Evolutionary conservation across 2,329 filamentous ascomycete species (phyloP).

Genomic region (Fusarium sterilihyphosum): DNA sequence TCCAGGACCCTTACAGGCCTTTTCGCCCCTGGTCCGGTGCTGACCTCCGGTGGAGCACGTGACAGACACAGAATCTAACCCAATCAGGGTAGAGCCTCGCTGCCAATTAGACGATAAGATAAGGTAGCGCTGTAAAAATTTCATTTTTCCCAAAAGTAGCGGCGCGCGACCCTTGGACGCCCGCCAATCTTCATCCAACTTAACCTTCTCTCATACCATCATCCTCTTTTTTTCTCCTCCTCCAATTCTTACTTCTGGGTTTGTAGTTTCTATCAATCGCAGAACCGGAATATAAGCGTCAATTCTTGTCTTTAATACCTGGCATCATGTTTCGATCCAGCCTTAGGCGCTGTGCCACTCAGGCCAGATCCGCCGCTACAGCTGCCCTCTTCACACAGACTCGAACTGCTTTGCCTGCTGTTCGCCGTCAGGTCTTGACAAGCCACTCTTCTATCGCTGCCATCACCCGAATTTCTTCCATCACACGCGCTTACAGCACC

Average conservation of each 20-base stretch:
- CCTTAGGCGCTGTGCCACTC: slow-evolving; percentile 52
- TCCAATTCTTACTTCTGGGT: slow-evolving; percentile 10
- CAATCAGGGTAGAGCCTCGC: not conserved
- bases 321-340: slow-evolving; percentile 50
- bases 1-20: not conserved
- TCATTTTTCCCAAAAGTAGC: slow-evolving; percentile 6
- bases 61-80: slow-evolving; percentile 2
- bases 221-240: slow-evolving; percentile 6
- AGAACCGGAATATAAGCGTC: slow-evolving; percentile 10
- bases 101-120: slow-evolving; percentile 20
- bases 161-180: slow-evolving; percentile 29
- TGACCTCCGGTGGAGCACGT: slow-evolving; percentile 12
- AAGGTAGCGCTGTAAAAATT: slow-evolving; percentile 20
- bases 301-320: not conserved
- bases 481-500: slow-evolving; percentile 52
- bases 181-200: slow-evolving; percentile 21
- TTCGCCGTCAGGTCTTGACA: slow-evolving; percentile 36
- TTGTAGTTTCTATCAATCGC: slow-evolving; percentile 10
- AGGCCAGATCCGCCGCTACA: slow-evolving; percentile 47
- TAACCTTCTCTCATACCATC: slow-evolving; percentile 16
- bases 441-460: slow-evolving; percentile 23
- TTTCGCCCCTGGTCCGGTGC: not conserved
- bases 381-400: slow-evolving; percentile 45
- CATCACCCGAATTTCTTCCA: slow-evolving; percentile 37
- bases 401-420: slow-evolving; percentile 40